A percentile compares a stretch with the other conserved stretches of the same genome.
phyloP scores from a whole-genome alignment of 2,329 filamentous ascomycete species.

The Gliomastix tumulicola region DNA sequence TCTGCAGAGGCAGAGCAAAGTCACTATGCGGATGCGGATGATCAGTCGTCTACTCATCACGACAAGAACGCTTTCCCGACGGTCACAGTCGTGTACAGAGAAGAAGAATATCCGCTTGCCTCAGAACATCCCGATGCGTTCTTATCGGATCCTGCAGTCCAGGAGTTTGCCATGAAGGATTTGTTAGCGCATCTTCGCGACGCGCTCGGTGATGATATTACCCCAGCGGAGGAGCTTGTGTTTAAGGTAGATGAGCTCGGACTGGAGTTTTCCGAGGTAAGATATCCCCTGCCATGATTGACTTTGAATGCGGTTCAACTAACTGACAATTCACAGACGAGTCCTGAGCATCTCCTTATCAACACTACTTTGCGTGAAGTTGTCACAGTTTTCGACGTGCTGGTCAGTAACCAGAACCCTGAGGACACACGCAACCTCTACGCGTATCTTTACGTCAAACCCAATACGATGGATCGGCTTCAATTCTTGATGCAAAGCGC shows the following conservation, averaged over 20 bases:
- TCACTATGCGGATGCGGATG: too few relatives aligned
- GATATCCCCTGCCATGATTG: slow-evolving; percentile 6
- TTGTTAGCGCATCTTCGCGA: slow-evolving; percentile 36
- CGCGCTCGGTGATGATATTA: slow-evolving; percentile 37
- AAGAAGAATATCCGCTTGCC: slow-evolving; percentile 34
- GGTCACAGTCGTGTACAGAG: slow-evolving; percentile 35
- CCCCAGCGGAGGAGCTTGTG: slow-evolving; percentile 38
- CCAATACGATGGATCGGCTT: slow-evolving; percentile 28
- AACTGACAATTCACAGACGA: slow-evolving; percentile 24
- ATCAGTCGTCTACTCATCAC: slow-evolving; percentile 1
- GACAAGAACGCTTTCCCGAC: slow-evolving; percentile 17
- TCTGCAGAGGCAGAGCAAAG: too few relatives aligned
- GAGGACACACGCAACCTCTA: slow-evolving; percentile 29
- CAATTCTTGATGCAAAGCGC: slow-evolving; percentile 33
- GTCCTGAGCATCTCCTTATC: slow-evolving; percentile 21
- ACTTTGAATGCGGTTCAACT: slow-evolving; percentile 14
- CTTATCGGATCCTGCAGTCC: slow-evolving; percentile 31
- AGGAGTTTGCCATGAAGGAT: slow-evolving; percentile 35
- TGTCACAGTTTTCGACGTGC: slow-evolving; percentile 32
- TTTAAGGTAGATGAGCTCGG: slow-evolving; percentile 44
- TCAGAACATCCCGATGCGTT: slow-evolving; percentile 29
- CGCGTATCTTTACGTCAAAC: slow-evolving; percentile 31
- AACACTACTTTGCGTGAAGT: slow-evolving; percentile 31
- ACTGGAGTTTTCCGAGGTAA: slow-evolving; percentile 44
- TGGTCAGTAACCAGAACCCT: slow-evolving; percentile 35